phyloP scores from a whole-genome alignment of 1,139 yeast genomes.

The Taphrina pruni region DNA sequence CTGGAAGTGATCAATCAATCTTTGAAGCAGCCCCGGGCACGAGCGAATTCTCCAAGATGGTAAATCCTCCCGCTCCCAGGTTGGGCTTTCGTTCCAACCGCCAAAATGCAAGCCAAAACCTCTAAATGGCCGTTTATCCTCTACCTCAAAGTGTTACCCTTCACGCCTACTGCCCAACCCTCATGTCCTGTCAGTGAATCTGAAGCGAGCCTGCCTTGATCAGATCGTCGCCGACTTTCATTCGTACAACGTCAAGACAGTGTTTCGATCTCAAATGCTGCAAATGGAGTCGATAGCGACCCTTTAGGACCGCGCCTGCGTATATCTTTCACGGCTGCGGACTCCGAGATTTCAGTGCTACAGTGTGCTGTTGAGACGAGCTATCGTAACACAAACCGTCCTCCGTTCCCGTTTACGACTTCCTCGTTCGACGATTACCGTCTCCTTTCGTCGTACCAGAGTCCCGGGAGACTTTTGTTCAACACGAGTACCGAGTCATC shows the following conservation, averaged over 20 bases:
- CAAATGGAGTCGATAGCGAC: background rate
- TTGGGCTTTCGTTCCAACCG: constrained; percentile 1
- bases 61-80: background rate
- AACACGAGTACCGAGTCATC: background rate
- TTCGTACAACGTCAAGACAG: background rate
- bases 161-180: background rate
- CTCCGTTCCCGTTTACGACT: no score
- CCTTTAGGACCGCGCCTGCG: background rate
- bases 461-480: background rate
- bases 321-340: background rate
- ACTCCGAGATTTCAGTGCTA: background rate
- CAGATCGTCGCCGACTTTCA: background rate
- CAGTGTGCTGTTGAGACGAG: no score
- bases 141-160: background rate
- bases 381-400: no score
- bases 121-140: background rate
- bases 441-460: background rate
- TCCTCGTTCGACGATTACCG: no score
- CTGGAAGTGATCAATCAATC: no score
- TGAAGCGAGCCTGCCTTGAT: background rate
- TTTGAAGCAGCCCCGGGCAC: no score
- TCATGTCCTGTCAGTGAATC: background rate
- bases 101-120: background rate
- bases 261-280: background rate
- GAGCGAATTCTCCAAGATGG: background rate